Evolutionary conservation across 371 early-diverging fungal species (phyloP).

Genomic region (Syncephalastrum racemosum): DNA sequence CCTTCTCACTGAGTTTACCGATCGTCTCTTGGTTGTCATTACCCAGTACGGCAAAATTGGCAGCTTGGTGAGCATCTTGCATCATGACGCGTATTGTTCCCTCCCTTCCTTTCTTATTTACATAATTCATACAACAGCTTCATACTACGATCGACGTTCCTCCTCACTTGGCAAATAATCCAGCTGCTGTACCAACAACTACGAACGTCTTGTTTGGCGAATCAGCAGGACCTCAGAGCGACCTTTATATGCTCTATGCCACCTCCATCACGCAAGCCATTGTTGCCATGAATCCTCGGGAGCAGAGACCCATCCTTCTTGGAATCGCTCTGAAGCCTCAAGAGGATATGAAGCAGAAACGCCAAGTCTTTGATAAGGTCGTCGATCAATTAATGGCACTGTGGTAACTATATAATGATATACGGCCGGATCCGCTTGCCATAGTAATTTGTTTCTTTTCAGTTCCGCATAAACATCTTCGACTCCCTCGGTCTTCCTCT

Average conservation of each 20-base stretch:
- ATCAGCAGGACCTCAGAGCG: conserved; percentile 50
- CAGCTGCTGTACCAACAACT: conserved; percentile 48
- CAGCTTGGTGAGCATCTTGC: conserved; percentile 47
- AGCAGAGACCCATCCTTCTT: conserved; percentile 58
- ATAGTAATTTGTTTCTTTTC: no score
- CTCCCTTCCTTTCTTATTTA: conserved; percentile 1
- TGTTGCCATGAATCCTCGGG: conserved; percentile 59
- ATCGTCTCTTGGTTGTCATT: conserved; percentile 66
- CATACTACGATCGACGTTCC: conserved; percentile 49
- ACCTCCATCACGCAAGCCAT: conserved; percentile 65
- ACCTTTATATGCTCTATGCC: conserved; percentile 65
- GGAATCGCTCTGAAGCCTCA: conserved; percentile 61
- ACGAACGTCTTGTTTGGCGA: conserved; percentile 55
- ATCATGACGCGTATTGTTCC: neutral
- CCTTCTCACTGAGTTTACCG: conserved; percentile 56
- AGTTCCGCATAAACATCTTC: no score
- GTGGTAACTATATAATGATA: conserved; percentile 23
- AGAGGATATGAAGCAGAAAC: conserved; percentile 31
- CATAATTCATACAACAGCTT: conserved; percentile 29
- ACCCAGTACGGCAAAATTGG: conserved; percentile 67
- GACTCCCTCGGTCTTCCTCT: no score
- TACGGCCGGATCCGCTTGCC: neutral
- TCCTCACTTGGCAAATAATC: conserved; percentile 42
- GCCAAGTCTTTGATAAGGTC: conserved; percentile 36
- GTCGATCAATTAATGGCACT: conserved; percentile 43